Evolutionary conservation across 169 alveolate genomes (phyloP).

Genomic region (Babesia caballi): DNA sequence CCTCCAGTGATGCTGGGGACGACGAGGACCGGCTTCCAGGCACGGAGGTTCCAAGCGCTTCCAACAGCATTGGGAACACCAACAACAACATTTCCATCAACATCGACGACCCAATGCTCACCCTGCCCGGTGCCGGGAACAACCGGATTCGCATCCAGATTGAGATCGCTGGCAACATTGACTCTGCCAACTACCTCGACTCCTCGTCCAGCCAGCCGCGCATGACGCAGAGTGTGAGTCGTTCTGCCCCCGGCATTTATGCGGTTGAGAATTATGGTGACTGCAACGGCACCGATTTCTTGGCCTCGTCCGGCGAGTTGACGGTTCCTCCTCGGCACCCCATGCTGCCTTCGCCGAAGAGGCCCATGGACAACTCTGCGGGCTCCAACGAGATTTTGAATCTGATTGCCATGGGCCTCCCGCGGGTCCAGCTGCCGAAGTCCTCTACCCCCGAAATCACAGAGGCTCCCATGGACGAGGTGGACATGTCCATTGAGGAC

Average conservation of each 20-base stretch:
- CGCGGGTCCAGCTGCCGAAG: slow-evolving; percentile 12
- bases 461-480: background rate
- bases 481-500: background rate
- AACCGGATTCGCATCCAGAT: slow-evolving; percentile 22
- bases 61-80: background rate
- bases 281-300: background rate
- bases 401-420: slow-evolving; percentile 24
- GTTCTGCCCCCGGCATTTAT: background rate
- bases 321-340: slow-evolving; percentile 38
- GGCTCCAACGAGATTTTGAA: slow-evolving; percentile 19
- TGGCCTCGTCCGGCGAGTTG: slow-evolving; percentile 47
- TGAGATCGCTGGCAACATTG: background rate
- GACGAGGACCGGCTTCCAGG: background rate
- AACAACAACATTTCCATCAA: slow-evolving; percentile 15
- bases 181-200: background rate
- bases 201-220: background rate
- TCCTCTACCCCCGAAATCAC: background rate
- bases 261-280: background rate
- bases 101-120: slow-evolving; percentile 2
- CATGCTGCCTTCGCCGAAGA: slow-evolving; percentile 38
- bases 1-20: slow-evolving; percentile 1
- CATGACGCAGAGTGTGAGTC: background rate
- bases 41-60: background rate
- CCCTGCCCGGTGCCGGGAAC: slow-evolving; percentile 9
- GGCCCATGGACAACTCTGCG: background rate